Conservation (phyloP, 139 green algal genomes). For the Gonium pectorale region DNA sequence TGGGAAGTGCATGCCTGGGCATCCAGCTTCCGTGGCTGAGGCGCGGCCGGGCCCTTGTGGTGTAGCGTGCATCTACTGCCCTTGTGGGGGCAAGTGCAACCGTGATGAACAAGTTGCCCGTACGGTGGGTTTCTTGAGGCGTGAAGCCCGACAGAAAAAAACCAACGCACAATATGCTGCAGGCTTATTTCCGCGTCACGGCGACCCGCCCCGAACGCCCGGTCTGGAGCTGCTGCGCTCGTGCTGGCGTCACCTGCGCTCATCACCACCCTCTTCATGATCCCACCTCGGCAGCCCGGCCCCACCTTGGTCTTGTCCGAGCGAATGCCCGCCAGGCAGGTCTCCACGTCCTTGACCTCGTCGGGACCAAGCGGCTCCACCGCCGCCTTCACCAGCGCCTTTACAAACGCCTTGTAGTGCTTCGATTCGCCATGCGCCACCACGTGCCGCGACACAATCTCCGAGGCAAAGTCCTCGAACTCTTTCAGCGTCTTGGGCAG, state of each 20-base stretch:
- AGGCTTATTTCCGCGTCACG: too few relatives aligned
- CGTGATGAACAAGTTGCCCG: not conserved
- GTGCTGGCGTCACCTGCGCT: too few relatives aligned
- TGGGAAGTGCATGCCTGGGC: too few relatives aligned
- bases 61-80: too few relatives aligned
- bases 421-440: slow-evolving; percentile 62
- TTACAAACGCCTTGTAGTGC: slow-evolving; percentile 78
- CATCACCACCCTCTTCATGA: too few relatives aligned
- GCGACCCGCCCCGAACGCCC: too few relatives aligned
- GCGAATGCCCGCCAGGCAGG: slow-evolving; percentile 55
- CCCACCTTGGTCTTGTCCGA: slow-evolving; percentile 45
- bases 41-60: too few relatives aligned
- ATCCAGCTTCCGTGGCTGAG: too few relatives aligned
- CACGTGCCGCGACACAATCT: slow-evolving; percentile 38
- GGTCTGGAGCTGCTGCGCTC: too few relatives aligned
- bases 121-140: not conserved
- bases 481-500: slow-evolving; percentile 82
- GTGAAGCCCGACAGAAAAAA: too few relatives aligned
- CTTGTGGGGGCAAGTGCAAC: too few relatives aligned
- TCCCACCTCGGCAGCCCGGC: not conserved
- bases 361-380: slow-evolving; percentile 50
- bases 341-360: slow-evolving; percentile 83
- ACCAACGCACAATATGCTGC: too few relatives aligned
- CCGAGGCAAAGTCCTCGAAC: slow-evolving; percentile 73
- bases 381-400: slow-evolving; percentile 61